Base-by-base conservation (phyloP, 148 eudicot genomes). In the Camellia granthamiana region DNA sequence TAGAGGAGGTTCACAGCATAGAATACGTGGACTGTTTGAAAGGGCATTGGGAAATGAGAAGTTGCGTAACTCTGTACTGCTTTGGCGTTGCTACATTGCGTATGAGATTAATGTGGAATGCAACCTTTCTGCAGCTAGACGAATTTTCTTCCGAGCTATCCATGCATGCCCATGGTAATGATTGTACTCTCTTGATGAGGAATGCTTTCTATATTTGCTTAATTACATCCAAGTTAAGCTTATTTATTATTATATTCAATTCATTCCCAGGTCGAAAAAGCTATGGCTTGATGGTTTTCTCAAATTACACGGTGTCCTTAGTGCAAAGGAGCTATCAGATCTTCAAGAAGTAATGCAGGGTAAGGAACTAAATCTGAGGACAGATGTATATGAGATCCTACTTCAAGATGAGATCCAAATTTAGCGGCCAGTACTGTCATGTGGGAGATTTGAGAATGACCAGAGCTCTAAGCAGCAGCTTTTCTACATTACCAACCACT, bases 341-440 rank as follows among this genome's bases (percentile, higher is more conserved):
- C 97, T 95, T 30, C 97, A 93, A 78, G 98, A 95, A 82, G 98
- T 92, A 74, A 95, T 95, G 97, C 88, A 91, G 66, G 98, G 92
- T 15, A 95, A 93, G 81, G 98, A 93, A 79, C 86, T 95, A 49
- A 95, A 95, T 85, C 72, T 95, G 71, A 89, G 97, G 84, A 93
- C 98, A 60, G 97, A 95, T 83, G 87, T 95, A 62, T 95, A 95
- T 67, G 98, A 95, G 84, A 93, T 95, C 69, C 90, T 95, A 69
- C 74, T 95, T 72, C 91, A 88, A 78, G 92, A 93, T 30, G 97
- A 93, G 86, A 72, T 86, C 77, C 85, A 84, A 41, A 46, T 78
- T 56, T 86, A 83, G 44, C 16, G 46, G 49, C 9, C 9, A 3
- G 9, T 44, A 63, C 42, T 72, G 59, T 46, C 12, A 55, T 12